Conservation (phyloP, 768 basidiomycete genomes). For the Lactarius indigo region DNA sequence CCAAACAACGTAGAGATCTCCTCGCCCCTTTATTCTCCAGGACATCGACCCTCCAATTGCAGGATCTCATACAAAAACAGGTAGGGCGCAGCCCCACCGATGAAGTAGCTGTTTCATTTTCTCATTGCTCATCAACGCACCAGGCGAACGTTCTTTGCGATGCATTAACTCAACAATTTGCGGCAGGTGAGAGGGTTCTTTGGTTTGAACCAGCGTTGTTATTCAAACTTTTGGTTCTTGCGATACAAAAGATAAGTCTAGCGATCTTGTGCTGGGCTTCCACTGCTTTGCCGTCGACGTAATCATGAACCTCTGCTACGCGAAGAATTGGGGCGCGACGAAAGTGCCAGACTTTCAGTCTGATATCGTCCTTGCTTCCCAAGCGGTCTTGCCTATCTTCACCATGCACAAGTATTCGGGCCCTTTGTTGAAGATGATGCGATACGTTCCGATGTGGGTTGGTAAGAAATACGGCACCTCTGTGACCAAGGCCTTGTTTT, state of each 20-base stretch:
- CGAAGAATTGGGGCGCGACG: not conserved
- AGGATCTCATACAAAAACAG: not conserved
- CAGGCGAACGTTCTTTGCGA: not conserved
- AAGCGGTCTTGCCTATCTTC: not conserved
- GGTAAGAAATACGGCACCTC: not conserved
- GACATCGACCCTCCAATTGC: not conserved
- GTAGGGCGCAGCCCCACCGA: not conserved
- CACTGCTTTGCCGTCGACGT: not conserved
- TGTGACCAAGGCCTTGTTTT: not conserved
- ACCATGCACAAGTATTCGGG: not conserved
- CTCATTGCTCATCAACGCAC: not conserved
- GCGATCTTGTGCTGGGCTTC: constrained; percentile 1
- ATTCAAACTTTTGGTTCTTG: not conserved
- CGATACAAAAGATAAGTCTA: too few species aligned
- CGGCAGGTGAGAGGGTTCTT: not conserved
- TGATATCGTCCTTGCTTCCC: not conserved
- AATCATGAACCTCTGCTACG: not conserved
- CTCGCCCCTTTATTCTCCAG: constrained; percentile 1
- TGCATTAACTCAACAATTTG: not conserved
- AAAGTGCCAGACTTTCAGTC: not conserved
- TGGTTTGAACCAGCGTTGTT: not conserved
- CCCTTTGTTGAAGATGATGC: not conserved
- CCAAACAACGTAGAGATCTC: constrained; percentile 1
- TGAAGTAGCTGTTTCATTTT: not conserved
- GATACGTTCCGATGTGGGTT: not conserved